Evolutionary conservation across 441 rosid species (phyloP).

Genomic region (Breynia disticha): DNA sequence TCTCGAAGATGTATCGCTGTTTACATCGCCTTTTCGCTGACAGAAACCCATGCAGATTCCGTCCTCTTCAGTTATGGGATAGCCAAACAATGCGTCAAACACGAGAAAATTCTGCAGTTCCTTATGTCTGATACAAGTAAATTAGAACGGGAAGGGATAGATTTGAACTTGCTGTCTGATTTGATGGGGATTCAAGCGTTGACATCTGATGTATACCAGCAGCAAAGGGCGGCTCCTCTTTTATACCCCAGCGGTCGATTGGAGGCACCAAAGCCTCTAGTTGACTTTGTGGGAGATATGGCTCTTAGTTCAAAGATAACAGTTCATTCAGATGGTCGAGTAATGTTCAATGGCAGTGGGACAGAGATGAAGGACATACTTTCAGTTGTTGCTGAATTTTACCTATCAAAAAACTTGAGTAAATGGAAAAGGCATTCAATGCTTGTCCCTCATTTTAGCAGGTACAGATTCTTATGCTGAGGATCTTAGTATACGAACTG

Average conservation of each 20-base stretch:
- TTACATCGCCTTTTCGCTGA: constrained; percentile 14
- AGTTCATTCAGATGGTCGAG: constrained; percentile 47
- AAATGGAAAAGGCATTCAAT: constrained; percentile 31
- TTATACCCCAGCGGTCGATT: constrained; percentile 36
- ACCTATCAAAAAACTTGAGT: constrained; percentile 38
- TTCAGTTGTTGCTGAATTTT: constrained; percentile 60
- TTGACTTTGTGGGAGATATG: constrained; percentile 66
- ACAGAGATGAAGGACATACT: constrained; percentile 51
- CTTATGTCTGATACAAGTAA: constrained; percentile 42
- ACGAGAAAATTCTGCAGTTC: constrained; percentile 46
- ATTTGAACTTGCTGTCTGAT: constrained; percentile 39
- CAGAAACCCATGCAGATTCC: constrained; percentile 37
- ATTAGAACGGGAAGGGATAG: constrained; percentile 36
- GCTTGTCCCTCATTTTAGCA: constrained; percentile 52
- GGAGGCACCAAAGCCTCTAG: constrained; percentile 30
- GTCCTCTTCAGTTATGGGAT: constrained; percentile 42
- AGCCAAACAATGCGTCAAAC: constrained; percentile 41
- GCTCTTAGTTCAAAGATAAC: constrained; percentile 38
- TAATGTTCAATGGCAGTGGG: constrained; percentile 37
- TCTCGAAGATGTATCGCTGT: neutral
- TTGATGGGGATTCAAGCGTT: constrained; percentile 41
- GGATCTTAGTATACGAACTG: too few relatives aligned
- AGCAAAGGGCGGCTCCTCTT: constrained; percentile 29
- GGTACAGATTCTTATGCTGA: too few relatives aligned
- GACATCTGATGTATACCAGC: constrained; percentile 25